Base-by-base conservation (phyloP, 78 protist genomes). In the Dictyostelium discoideum region DNA sequence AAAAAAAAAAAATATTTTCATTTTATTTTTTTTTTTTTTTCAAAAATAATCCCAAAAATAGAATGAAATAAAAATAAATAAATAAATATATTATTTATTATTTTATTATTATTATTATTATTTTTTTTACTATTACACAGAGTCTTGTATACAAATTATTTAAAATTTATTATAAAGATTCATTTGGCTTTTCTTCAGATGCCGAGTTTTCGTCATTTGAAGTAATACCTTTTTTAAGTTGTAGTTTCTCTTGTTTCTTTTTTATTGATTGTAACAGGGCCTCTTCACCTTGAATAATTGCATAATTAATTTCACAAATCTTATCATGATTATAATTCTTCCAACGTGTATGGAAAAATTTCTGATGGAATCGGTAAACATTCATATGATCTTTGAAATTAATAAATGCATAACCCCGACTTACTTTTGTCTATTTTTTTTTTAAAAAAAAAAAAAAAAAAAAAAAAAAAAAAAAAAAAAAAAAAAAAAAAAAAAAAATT, bases 401-500 rank as follows among this genome's bases (percentile, higher is more conserved):
- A 37, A 98, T 92, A 74, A 98, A 98, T 18, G 99, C 98, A 80
- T 98, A 98, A 20, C 99, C 99, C 60, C 92, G 92, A 86, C 96
- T 97, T 85, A 96, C 96, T 57, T 86, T 85, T 20, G 69, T 1
- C 16, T 20, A 14, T 20, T 20, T 5, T 20, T n/a, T n/a, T n/a
- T n/a, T n/a, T n/a, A n/a, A n/a, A n/a, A n/a, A n/a, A n/a, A n/a
- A n/a, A n/a, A n/a, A n/a, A n/a, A n/a, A n/a, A n/a, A n/a, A n/a
- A n/a, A n/a, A n/a, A n/a, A n/a, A n/a, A n/a, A n/a, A n/a, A n/a
- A n/a, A n/a, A n/a, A n/a, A n/a, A n/a, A n/a, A n/a, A n/a, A n/a
- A n/a, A n/a, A n/a, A n/a, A n/a, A n/a, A n/a, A n/a, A n/a, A n/a
- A n/a, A 20, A 14, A 60, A 20, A 8, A 20, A 20, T 32, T 32